A percentile compares a stretch with the other conserved stretches of the same genome.
Conservation (phyloP, 768 basidiomycete genomes). For the Mycena leptocephala region DNA sequence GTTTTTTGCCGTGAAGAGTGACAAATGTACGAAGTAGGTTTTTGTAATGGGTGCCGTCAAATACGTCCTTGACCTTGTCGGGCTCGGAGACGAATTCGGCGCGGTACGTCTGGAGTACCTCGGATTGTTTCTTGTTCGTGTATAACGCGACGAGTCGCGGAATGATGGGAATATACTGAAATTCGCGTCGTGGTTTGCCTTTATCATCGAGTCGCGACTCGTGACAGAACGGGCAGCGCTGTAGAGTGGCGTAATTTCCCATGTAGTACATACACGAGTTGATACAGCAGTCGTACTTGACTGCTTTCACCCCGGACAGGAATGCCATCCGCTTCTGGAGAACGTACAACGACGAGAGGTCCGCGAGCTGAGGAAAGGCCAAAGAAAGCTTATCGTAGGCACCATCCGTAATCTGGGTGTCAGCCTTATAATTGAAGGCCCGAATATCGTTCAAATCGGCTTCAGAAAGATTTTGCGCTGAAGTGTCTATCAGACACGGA, state of each 20-base stretch:
- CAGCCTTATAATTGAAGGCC: constrained; percentile 1
- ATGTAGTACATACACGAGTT: constrained; percentile 51
- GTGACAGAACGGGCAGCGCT: constrained; percentile 49
- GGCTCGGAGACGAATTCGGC: constrained; percentile 1
- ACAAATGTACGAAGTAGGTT: constrained; percentile 33
- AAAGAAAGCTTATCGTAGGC: not conserved
- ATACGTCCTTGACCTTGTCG: constrained; percentile 42
- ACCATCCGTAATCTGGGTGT: constrained; percentile 4
- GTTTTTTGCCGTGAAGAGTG: constrained; percentile 36
- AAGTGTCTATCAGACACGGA: not conserved
- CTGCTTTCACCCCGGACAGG: constrained; percentile 45
- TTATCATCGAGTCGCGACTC: constrained; percentile 34
- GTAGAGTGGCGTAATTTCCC: constrained; percentile 35
- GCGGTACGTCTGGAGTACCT: constrained; percentile 41
- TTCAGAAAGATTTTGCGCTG: constrained; percentile 9
- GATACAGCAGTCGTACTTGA: constrained; percentile 47
- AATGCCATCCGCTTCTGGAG: constrained; percentile 32
- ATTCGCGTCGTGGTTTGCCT: constrained; percentile 40
- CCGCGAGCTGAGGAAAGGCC: constrained; percentile 40
- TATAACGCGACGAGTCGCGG: constrained; percentile 47
- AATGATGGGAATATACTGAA: constrained; percentile 51
- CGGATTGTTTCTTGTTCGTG: constrained; percentile 27
- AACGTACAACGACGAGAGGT: constrained; percentile 31
- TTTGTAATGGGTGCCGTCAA: constrained; percentile 47
- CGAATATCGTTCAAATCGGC: constrained; percentile 22